Conservation (phyloP, 1,139 yeast species). For the Saccharomyces hybrid region DNA sequence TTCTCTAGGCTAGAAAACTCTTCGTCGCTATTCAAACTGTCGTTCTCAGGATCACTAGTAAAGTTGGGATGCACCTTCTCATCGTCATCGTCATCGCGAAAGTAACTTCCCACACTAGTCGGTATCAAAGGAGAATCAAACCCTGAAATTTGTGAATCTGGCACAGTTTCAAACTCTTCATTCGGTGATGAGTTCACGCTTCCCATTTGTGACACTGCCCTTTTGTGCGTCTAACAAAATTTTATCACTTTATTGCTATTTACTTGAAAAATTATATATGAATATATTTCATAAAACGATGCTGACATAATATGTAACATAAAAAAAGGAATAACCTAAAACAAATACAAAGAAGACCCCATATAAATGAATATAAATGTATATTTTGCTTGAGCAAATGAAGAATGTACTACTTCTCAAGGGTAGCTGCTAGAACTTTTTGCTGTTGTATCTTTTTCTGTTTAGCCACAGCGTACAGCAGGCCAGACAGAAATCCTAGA, state of each 20-base stretch:
- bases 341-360: background rate
- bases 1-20: background rate
- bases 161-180: background rate
- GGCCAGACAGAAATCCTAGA: slow-evolving; percentile 88
- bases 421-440: background rate
- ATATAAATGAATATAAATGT: background rate
- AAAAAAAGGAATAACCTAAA: background rate
- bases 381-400: background rate
- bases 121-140: background rate
- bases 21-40: background rate
- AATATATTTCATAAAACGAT: background rate
- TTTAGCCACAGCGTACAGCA: slow-evolving; percentile 88
- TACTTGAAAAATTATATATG: background rate
- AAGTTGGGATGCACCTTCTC: background rate
- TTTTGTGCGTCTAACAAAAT: background rate
- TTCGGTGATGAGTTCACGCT: background rate
- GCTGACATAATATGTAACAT: background rate
- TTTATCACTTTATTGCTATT: background rate
- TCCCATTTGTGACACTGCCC: slow-evolving; percentile 23
- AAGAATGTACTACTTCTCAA: background rate
- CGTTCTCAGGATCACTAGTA: background rate
- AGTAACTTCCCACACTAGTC: background rate
- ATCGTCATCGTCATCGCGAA: background rate
- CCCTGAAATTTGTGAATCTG: background rate
- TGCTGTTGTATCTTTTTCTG: slow-evolving; percentile 47